phyloP scores from a whole-genome alignment of 176 grass and related monocot genomes.

The Aegilops speltoides region DNA sequence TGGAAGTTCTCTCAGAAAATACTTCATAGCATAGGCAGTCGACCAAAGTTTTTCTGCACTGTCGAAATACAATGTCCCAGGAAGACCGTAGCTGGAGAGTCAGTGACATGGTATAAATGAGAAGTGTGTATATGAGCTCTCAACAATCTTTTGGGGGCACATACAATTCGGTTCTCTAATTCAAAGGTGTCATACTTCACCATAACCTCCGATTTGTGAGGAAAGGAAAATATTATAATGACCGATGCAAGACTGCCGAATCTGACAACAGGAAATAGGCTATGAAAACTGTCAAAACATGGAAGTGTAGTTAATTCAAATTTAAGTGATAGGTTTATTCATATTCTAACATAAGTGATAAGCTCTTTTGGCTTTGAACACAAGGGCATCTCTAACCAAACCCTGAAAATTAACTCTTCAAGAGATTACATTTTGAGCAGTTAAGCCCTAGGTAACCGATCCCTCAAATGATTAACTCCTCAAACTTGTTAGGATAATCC shows the following conservation, averaged over 20 bases:
- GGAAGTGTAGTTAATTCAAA: background rate
- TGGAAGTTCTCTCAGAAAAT: background rate
- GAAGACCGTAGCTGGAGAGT: slow-evolving; percentile 92
- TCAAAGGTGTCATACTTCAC: slow-evolving; percentile 1
- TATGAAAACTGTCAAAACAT: background rate
- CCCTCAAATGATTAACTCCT: no score
- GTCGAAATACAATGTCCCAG: slow-evolving; percentile 87
- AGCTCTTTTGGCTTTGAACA: slow-evolving; percentile 75
- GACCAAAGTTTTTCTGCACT: background rate
- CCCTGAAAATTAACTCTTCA: no score
- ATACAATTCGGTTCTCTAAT: slow-evolving; percentile 11
- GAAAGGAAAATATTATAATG: background rate
- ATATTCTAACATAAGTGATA: slow-evolving; percentile 84
- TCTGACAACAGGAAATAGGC: background rate
- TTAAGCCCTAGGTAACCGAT: no score
- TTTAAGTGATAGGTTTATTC: slow-evolving; percentile 22
- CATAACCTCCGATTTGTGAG: background rate
- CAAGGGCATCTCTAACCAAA: no score
- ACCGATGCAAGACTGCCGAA: background rate
- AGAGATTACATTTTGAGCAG: no score
- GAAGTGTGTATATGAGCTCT: slow-evolving; percentile 47
- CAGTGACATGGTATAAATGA: slow-evolving; percentile 71
- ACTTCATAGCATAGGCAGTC: background rate
- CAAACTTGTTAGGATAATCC: no score
- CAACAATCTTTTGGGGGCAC: slow-evolving; percentile 30